Evolutionary conservation across 768 basidiomycete species (phyloP).

Genomic region (Lentinula raphanica): DNA sequence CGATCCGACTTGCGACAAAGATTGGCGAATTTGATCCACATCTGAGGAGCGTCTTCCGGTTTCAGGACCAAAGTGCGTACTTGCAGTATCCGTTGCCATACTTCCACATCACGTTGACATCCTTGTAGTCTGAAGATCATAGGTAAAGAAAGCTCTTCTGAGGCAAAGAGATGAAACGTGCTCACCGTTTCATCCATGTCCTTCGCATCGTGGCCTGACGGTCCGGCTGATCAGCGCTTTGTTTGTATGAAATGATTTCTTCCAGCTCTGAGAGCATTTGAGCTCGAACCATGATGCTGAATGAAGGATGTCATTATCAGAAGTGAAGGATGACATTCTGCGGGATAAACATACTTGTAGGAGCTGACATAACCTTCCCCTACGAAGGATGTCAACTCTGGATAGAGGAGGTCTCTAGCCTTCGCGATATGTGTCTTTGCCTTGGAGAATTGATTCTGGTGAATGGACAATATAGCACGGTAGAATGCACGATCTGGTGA

Average conservation of each 20-base stretch:
- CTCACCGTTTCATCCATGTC: conserved; percentile 96
- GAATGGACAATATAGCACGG: conserved; percentile 90
- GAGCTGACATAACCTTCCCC: conserved; percentile 97
- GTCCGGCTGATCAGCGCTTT: conserved; percentile 88
- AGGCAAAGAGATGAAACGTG: neutral
- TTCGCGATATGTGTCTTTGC: conserved; percentile 86
- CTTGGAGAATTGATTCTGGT: conserved; percentile 93
- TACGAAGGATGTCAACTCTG: conserved; percentile 85
- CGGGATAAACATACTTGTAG: conserved; percentile 68
- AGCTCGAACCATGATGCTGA: conserved; percentile 90
- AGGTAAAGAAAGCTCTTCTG: neutral
- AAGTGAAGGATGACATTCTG: neutral
- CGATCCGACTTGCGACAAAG: conserved; percentile 93
- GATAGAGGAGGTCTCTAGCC: conserved; percentile 88
- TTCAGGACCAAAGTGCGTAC: conserved; percentile 90
- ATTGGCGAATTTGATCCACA: conserved; percentile 99
- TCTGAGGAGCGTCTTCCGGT: conserved; percentile 90
- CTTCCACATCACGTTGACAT: conserved; percentile 96
- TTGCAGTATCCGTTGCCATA: conserved; percentile 97
- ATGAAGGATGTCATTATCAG: neutral
- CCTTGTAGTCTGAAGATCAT: conserved; percentile 66
- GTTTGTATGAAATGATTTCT: conserved; percentile 95
- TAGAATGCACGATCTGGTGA: conserved; percentile 95
- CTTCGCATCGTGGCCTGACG: conserved; percentile 86
- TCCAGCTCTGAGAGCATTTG: conserved; percentile 98